phyloP scores from a whole-genome alignment of 2,329 filamentous ascomycete species.

The Botryotinia calthae region DNA sequence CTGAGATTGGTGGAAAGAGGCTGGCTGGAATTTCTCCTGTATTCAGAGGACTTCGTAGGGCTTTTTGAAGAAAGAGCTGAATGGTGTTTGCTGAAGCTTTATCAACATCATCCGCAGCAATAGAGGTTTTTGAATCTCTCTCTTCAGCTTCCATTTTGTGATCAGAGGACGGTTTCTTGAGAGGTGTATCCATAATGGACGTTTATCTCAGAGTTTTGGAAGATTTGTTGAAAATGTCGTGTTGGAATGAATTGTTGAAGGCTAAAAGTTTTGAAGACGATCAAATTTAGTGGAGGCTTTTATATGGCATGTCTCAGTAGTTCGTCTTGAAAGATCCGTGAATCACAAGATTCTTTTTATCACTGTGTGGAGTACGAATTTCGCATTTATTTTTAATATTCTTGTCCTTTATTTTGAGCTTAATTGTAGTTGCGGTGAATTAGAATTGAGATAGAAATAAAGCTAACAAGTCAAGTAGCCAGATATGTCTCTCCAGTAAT shows the following conservation, averaged over 20 bases:
- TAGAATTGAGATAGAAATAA: too few species aligned
- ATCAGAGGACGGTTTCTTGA: background rate
- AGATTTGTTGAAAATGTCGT: background rate
- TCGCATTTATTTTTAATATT: background rate
- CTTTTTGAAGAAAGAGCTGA: background rate
- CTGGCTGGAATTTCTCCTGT: background rate
- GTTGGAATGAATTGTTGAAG: background rate
- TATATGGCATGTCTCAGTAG: background rate
- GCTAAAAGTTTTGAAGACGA: too few species aligned
- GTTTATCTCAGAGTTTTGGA: background rate
- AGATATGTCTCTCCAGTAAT: background rate
- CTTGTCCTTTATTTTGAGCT: background rate
- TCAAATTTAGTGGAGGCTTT: background rate
- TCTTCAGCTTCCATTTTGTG: background rate
- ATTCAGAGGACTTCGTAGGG: background rate
- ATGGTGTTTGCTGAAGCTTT: background rate
- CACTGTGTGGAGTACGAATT: background rate
- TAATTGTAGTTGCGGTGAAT: background rate
- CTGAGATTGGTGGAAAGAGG: background rate
- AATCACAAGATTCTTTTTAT: background rate
- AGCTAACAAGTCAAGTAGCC: background rate
- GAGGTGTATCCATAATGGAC: background rate
- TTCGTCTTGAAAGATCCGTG: background rate
- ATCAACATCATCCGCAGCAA: background rate
- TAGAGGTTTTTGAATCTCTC: too few species aligned